These are phyloP conservation scores for Lactifluus pinguis DNA, from an alignment of 768 basidiomycete genomes.

Conservation along the genomic window DNA sequence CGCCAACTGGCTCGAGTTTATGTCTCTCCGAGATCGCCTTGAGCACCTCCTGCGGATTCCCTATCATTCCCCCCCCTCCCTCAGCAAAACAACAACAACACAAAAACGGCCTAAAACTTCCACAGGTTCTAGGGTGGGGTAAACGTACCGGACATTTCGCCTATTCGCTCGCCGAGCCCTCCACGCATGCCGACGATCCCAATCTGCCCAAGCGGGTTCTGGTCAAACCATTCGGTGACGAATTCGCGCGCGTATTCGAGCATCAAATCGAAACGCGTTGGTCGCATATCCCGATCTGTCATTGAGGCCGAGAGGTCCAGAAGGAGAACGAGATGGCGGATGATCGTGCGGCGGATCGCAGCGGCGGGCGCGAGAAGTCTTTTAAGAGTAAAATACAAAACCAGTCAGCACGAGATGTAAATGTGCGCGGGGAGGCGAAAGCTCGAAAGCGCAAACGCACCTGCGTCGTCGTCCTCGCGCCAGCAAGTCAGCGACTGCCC, in stretches of 20 bases:
- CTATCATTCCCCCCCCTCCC: slow-evolving; percentile 30
- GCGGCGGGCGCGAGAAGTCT: slow-evolving; percentile 76
- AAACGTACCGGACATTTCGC: slow-evolving; percentile 81
- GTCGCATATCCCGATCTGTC: slow-evolving; percentile 94
- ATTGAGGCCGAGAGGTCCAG: slow-evolving; percentile 87
- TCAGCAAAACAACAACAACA: neutral
- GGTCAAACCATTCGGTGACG: slow-evolving; percentile 96
- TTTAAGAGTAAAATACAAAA: neutral
- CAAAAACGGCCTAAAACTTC: no score
- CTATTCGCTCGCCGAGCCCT: slow-evolving; percentile 82
- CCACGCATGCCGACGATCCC: slow-evolving; percentile 90
- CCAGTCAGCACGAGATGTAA: neutral
- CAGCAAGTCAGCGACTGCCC: slow-evolving; percentile 83
- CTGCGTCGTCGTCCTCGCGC: slow-evolving; percentile 78
- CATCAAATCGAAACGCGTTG: slow-evolving; percentile 85
- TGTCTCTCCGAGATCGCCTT: slow-evolving; percentile 77
- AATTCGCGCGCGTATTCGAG: slow-evolving; percentile 89
- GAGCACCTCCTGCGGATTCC: slow-evolving; percentile 95
- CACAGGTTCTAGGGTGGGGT: no score
- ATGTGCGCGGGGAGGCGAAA: neutral
- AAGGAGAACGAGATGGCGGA: slow-evolving; percentile 89
- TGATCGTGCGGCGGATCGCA: slow-evolving; percentile 90
- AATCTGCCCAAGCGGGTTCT: slow-evolving; percentile 96
- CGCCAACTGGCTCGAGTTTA: slow-evolving; percentile 82
- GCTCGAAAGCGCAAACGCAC: slow-evolving; percentile 31